Percentiles rank a stretch among this genome's conserved stretches.
Conservation (phyloP, 805 yeast genomes). For the Yarrowia hollandica region DNA sequence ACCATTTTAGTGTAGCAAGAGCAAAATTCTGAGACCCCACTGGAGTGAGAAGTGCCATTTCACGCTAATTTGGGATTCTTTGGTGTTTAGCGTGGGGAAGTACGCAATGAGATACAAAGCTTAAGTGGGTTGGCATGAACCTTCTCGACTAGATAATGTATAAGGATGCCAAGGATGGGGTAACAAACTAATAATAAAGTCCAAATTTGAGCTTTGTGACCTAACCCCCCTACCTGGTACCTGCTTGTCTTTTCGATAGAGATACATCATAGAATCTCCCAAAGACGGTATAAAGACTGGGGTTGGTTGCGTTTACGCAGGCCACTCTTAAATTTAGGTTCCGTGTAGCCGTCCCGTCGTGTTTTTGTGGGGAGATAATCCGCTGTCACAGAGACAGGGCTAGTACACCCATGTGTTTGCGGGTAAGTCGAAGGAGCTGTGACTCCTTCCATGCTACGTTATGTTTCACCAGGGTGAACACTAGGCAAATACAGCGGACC, state of each 20-base stretch:
- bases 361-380: conserved; percentile 11
- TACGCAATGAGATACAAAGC: conserved; percentile 6
- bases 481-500: not conserved
- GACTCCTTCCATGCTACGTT: not conserved
- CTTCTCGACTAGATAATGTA: not conserved
- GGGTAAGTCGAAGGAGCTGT: not conserved
- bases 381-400: not conserved
- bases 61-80: not conserved
- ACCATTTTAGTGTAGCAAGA: not conserved
- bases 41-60: too few relatives aligned
- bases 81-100: not conserved
- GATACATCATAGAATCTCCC: too few relatives aligned
- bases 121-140: not conserved
- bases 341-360: not conserved
- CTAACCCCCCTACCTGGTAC: too few relatives aligned
- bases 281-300: too few relatives aligned
- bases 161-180: not conserved
- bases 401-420: not conserved
- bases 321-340: not conserved
- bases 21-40: not conserved
- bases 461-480: not conserved
- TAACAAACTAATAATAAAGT: not conserved
- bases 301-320: too few relatives aligned
- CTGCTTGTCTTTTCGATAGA: too few relatives aligned
- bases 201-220: too few relatives aligned